Evolutionary conservation across 2,329 filamentous ascomycete species (phyloP), one percentile per base, ranked within the genome.

Genomic region (Lachnellula subtilissima): DNA sequence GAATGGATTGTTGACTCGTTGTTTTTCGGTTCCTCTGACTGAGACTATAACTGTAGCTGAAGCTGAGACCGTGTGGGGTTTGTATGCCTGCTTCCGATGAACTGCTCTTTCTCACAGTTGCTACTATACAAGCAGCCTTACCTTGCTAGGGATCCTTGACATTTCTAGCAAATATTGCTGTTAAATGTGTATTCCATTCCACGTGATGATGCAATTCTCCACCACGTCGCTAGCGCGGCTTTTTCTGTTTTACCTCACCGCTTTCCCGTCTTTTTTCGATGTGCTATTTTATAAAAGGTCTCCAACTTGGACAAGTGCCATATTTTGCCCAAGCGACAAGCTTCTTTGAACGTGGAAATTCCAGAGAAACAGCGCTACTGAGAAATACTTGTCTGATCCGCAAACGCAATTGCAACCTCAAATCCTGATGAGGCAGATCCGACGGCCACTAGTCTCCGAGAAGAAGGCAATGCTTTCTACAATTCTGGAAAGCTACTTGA

Each of bases 381-480:
- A 22, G 22, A 7, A 17, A 40, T 40, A 17, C 37, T 15, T 15
- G n/a, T 40, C 37, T 11, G 37, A 40, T 32, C 28, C 9, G 8
- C 4, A 17, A 7, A 17, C 12, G 17, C n/a, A n/a, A 7, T 40
- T 15, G 37, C 5, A 15, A n/a, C 37, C n/a, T 40, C 37, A 17
- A 40, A 17, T 40, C 4, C n/a, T 2, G 17, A 40, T 2, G 17
- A 40, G 37, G 14, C 8, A 7, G 37, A 17, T 9, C 37, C 15
- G 15, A 17, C 37, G 37, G 37, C 37, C 12, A 40, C 37, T 40
- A 17, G 15, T 14, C 48, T 56, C 14, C 43, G 54, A 17, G 54
- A 56, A 37, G 54, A 52, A 36, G 54, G 50, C 15, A 56, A 56
- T 45, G 50, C 50, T 5, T 17, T 49, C 5, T 56, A 56, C 23